phyloP scores from a whole-genome alignment of 1,284 basidiomycete species.

The Fomitiporia mediterranea region DNA sequence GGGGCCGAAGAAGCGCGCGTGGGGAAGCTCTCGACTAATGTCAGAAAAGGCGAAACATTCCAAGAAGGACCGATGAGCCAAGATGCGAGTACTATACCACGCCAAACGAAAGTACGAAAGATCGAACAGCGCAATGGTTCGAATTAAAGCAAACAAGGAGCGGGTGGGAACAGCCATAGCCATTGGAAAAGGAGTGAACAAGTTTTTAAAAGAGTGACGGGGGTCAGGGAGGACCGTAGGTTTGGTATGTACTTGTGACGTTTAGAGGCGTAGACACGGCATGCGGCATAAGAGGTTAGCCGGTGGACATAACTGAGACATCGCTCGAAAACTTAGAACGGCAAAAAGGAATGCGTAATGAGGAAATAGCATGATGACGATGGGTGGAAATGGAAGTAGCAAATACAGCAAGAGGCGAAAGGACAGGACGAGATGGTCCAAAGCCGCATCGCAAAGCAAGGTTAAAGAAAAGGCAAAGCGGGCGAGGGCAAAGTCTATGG shows the following conservation, averaged over 20 bases:
- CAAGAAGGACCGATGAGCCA: not conserved
- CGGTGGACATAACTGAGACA: slow-evolving; percentile 1
- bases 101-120: not conserved
- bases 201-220: not conserved
- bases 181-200: not conserved
- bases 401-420: not conserved
- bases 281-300: not conserved
- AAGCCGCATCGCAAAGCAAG: not conserved
- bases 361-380: not conserved
- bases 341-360: not conserved
- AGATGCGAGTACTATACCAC: not conserved
- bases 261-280: slow-evolving; percentile 9
- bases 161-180: not conserved
- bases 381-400: not conserved
- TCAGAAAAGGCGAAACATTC: not conserved
- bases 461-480: not conserved
- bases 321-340: not conserved
- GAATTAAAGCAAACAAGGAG: not conserved
- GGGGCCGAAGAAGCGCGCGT: not conserved
- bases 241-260: slow-evolving; percentile 1
- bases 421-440: not conserved
- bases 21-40: not conserved
- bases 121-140: not conserved
- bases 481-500: not conserved
- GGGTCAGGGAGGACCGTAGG: not conserved